phyloP scores from a whole-genome alignment of 2,329 filamentous ascomycete species.

The Colletotrichum sp. region DNA sequence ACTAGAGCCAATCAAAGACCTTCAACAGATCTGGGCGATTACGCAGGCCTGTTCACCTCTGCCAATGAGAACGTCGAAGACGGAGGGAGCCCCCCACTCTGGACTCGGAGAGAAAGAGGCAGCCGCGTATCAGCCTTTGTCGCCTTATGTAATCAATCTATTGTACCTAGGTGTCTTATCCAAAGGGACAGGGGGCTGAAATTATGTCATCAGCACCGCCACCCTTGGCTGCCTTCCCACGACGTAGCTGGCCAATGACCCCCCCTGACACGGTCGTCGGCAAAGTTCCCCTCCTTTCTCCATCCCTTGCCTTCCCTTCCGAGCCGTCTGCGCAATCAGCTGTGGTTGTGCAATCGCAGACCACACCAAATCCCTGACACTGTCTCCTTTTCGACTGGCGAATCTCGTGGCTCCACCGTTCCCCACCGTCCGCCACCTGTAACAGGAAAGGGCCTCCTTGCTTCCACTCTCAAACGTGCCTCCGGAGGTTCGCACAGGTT shows the following conservation, averaged over 20 bases:
- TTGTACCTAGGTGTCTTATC: no score
- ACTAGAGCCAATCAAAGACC: not conserved
- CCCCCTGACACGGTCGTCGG: not conserved
- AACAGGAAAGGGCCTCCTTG: not conserved
- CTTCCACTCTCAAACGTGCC: not conserved
- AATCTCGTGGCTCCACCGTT: not conserved
- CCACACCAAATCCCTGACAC: not conserved
- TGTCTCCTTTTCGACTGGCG: not conserved
- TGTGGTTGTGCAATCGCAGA: not conserved
- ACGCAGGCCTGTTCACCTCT: not conserved
- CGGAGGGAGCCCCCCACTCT: not conserved
- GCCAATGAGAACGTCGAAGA: not conserved
- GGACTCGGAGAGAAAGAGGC: not conserved
- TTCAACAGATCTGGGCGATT: not conserved
- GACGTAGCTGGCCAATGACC: not conserved
- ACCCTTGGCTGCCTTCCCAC: not conserved
- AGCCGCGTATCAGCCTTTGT: not conserved
- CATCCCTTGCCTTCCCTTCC: not conserved
- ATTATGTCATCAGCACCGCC: conserved; percentile 19
- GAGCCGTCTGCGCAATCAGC: not conserved
- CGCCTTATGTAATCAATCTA: not conserved
- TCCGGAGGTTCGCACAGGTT: not conserved
- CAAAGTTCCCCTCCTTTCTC: not conserved
- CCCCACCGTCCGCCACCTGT: not conserved
- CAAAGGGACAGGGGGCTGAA: not conserved